phyloP scores from a whole-genome alignment of 192 early-diverging fungal species.

The Bifiguratus adelaidae region DNA sequence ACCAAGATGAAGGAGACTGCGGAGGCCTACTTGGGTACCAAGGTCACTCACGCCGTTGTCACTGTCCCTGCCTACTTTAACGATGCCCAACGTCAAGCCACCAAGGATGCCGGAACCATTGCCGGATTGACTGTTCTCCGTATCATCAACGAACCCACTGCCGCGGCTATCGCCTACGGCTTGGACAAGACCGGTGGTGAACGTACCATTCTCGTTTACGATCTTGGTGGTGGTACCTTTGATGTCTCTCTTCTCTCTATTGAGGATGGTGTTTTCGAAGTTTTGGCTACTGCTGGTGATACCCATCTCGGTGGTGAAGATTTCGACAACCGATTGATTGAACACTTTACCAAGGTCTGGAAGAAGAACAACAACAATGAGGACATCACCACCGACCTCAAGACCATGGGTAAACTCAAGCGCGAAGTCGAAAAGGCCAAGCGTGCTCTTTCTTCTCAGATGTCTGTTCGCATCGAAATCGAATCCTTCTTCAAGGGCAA shows the following conservation, averaged over 20 bases:
- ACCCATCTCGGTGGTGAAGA: constrained; percentile 79
- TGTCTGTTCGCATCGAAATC: constrained; percentile 86
- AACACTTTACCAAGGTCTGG: constrained; percentile 87
- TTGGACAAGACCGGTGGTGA: constrained; percentile 68
- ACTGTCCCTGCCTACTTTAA: constrained; percentile 94
- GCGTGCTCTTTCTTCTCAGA: constrained; percentile 88
- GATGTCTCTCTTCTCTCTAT: constrained; percentile 79
- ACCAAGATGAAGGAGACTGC: constrained; percentile 92
- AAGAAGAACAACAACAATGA: constrained; percentile 82
- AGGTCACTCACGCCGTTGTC: constrained; percentile 89
- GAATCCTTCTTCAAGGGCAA: constrained; percentile 83
- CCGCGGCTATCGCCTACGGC: constrained; percentile 78
- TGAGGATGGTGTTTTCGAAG: constrained; percentile 66
- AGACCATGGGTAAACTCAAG: constrained; percentile 91
- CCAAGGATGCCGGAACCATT: constrained; percentile 79
- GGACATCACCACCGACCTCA: constrained; percentile 72
- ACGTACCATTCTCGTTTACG: constrained; percentile 67
- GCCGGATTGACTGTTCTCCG: constrained; percentile 70
- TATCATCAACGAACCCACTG: constrained; percentile 83
- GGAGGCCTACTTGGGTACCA: constrained; percentile 66
- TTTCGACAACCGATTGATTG: constrained; percentile 79
- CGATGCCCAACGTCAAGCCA: constrained; percentile 80
- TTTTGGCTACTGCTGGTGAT: constrained; percentile 75
- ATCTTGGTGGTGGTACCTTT: constrained; percentile 80
- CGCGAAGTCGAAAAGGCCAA: constrained; percentile 96